These are phyloP conservation scores for Ogataea zsoltii DNA, from an alignment of 805 yeast species.

Conservation along the genomic window DNA sequence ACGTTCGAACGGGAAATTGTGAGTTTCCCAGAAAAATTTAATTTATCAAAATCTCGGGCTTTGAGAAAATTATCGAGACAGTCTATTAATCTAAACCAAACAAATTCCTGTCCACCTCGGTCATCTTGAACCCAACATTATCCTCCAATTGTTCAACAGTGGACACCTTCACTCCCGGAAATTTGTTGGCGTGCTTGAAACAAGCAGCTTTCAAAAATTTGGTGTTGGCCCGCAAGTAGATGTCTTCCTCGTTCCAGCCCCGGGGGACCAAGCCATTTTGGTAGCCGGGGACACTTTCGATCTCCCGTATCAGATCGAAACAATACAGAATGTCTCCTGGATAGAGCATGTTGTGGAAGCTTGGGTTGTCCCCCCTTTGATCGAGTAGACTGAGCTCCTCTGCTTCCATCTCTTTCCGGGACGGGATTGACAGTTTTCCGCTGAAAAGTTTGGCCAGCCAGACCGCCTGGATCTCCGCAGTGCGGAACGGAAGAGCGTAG, in stretches of 20 bases:
- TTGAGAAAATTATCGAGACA: too few relatives aligned
- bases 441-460: constrained; percentile 63
- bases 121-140: constrained; percentile 36
- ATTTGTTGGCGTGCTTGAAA: constrained; percentile 38
- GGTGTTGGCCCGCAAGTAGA: constrained; percentile 42
- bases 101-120: constrained; percentile 22
- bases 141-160: constrained; percentile 42
- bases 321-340: constrained; percentile 62
- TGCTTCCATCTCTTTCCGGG: constrained; percentile 43
- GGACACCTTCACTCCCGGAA: constrained; percentile 39
- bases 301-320: constrained; percentile 39
- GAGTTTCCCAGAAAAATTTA: too few relatives aligned
- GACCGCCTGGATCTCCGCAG: constrained; percentile 63
- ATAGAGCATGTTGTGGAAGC: constrained; percentile 50
- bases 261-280: constrained; percentile 50
- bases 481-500: constrained; percentile 61
- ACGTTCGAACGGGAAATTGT: too few relatives aligned
- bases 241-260: constrained; percentile 51
- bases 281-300: constrained; percentile 18
- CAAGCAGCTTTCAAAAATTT: constrained; percentile 47
- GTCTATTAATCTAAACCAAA: neutral
- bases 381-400: constrained; percentile 42
- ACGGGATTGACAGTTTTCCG: constrained; percentile 54
- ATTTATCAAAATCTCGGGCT: too few relatives aligned
- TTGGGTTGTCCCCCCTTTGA: constrained; percentile 43